Evolutionary conservation across 2,329 filamentous ascomycete species (phyloP).

Genomic region (Calonectria pseudoturangicola): DNA sequence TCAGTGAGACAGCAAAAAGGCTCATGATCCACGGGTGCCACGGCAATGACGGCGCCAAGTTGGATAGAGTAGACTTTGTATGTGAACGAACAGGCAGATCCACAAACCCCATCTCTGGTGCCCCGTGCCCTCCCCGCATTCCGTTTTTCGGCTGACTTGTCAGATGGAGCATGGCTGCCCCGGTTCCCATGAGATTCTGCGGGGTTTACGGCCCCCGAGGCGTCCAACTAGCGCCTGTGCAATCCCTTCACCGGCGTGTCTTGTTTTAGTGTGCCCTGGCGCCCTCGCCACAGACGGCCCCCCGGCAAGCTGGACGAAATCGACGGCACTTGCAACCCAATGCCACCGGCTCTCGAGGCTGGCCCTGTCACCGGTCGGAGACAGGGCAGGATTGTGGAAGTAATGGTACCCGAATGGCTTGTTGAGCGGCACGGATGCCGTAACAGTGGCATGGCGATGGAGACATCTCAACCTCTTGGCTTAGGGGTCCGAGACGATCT

Average conservation of each 20-base stretch:
- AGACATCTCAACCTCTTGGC: conserved; percentile 14
- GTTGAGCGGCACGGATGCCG: conserved; percentile 12
- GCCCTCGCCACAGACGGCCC: background rate
- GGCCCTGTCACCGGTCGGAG: background rate
- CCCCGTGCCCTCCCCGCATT: conserved; percentile 37
- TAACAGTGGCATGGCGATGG: conserved; percentile 12
- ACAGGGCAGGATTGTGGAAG: conserved; percentile 12
- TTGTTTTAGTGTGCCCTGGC: conserved; percentile 16
- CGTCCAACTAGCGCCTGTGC: conserved; percentile 31
- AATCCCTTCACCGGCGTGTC: conserved; percentile 20
- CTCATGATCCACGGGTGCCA: background rate
- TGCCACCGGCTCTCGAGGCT: conserved; percentile 1
- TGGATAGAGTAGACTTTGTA: conserved; percentile 15
- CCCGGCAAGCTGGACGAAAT: background rate
- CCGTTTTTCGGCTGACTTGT: conserved; percentile 34
- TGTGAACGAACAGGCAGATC: conserved; percentile 14
- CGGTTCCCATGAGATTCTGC: conserved; percentile 27
- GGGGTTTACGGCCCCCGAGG: conserved; percentile 26
- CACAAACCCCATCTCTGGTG: conserved; percentile 25
- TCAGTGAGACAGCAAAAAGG: background rate
- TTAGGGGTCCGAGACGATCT: conserved; percentile 23
- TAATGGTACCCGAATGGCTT: background rate
- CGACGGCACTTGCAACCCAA: conserved; percentile 29
- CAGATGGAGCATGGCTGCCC: conserved; percentile 17
- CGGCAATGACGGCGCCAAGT: background rate